phyloP scores from a whole-genome alignment of 2,329 filamentous ascomycete genomes.

The Epichloe aotearoae region DNA sequence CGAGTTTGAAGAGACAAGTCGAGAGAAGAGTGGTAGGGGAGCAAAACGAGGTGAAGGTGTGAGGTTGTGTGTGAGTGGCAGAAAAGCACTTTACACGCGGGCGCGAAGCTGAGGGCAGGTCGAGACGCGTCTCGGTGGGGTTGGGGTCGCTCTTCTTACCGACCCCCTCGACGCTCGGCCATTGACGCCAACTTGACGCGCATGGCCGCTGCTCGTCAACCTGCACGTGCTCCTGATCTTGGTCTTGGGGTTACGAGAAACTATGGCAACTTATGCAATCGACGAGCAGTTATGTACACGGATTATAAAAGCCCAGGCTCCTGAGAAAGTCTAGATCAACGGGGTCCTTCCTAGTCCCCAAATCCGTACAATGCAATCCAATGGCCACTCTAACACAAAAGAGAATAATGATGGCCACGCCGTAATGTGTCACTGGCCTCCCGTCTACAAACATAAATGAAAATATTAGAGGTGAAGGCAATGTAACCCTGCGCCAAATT shows the following conservation, averaged over 20 bases:
- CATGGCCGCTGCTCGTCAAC: no score
- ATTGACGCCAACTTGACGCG: neutral
- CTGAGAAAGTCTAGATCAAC: neutral
- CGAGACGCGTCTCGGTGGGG: constrained; percentile 19
- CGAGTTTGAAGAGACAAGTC: neutral
- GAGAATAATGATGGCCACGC: no score
- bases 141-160: neutral
- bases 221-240: no score
- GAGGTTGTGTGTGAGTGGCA: constrained; percentile 2
- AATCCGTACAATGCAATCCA: no score
- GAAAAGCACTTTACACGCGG: constrained; percentile 23
- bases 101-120: constrained; percentile 11
- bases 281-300: no score
- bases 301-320: neutral
- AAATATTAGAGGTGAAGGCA: neutral
- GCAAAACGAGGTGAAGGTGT: neutral
- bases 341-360: no score
- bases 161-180: neutral
- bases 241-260: no score
- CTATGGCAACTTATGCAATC: no score
- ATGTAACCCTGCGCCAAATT: no score
- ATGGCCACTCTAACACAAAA: neutral
- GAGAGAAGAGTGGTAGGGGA: neutral
- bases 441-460: neutral
- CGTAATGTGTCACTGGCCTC: neutral